Evolutionary conservation across 371 early-diverging fungal species (phyloP).

Genomic region (Lichtheimia ornata): DNA sequence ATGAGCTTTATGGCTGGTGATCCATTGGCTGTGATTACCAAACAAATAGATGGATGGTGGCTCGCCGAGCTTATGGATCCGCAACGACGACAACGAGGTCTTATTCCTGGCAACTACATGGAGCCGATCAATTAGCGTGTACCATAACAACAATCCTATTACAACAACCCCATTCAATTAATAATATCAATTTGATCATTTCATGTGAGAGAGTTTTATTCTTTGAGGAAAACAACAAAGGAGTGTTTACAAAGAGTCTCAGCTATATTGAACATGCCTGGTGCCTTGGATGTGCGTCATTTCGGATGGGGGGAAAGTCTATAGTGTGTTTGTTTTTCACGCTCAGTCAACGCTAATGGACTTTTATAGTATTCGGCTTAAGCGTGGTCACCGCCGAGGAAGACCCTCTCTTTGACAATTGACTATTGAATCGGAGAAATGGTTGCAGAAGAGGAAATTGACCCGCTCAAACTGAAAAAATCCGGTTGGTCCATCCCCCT

Average conservation of each 20-base stretch:
- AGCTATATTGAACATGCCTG: too few relatives aligned
- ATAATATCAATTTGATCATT: not conserved
- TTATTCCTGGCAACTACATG: constrained; percentile 55
- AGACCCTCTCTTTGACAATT: not conserved
- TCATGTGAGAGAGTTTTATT: too few relatives aligned
- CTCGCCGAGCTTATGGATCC: constrained; percentile 36
- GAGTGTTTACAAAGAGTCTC: too few relatives aligned
- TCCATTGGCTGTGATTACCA: constrained; percentile 34
- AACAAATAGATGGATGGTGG: constrained; percentile 58
- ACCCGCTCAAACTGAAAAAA: not conserved
- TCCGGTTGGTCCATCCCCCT: not conserved
- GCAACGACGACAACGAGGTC: constrained; percentile 29
- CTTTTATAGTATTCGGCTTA: too few relatives aligned
- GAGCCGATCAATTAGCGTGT: constrained; percentile 10
- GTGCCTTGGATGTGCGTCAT: too few relatives aligned
- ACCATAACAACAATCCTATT: constrained; percentile 3
- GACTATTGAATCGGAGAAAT: constrained; percentile 3
- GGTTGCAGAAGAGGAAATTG: constrained; percentile 4
- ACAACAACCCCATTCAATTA: not conserved
- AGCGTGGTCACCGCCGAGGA: too few relatives aligned
- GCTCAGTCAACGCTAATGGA: too few relatives aligned
- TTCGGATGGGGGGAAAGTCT: too few relatives aligned
- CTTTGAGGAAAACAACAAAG: too few relatives aligned
- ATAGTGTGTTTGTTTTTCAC: too few relatives aligned
- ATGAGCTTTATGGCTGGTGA: constrained; percentile 44